Evolutionary conservation across 208 protist genomes (phyloP).

Genomic region (Tritrichomonas musculus): DNA sequence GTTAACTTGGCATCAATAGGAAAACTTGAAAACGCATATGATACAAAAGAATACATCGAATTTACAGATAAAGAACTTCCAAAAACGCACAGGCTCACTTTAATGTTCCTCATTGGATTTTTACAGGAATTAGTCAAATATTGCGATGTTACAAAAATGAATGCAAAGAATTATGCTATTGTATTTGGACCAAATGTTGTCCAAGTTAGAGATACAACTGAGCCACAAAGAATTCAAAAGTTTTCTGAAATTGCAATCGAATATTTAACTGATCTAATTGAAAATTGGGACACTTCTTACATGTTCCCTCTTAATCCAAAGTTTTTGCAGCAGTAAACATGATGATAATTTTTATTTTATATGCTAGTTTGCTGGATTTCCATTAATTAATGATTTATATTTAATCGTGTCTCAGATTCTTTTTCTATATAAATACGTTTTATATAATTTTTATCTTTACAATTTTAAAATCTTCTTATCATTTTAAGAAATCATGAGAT

Average conservation of each 20-base stretch:
- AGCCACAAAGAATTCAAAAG: background rate
- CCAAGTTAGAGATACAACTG: background rate
- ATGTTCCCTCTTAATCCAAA: background rate
- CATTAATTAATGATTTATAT: too few species aligned
- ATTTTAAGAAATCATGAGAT: too few species aligned
- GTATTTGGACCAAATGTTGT: slow-evolving; percentile 15
- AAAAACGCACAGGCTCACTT: background rate
- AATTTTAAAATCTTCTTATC: too few species aligned
- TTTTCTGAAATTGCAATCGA: background rate
- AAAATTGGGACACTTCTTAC: background rate
- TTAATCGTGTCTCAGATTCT: too few species aligned
- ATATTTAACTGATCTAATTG: background rate
- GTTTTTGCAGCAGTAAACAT: background rate
- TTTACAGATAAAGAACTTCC: background rate
- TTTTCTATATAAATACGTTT: too few species aligned
- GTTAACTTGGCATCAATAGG: background rate
- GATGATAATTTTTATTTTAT: too few species aligned
- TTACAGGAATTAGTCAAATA: background rate
- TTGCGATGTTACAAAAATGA: background rate
- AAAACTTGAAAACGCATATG: background rate
- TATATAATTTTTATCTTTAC: too few species aligned
- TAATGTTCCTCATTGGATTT: background rate
- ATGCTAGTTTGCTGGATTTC: too few species aligned
- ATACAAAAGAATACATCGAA: background rate
- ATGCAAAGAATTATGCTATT: background rate